Conservation (phyloP, 495 filamentous ascomycete genomes). For the Geoglossum glabrum region DNA sequence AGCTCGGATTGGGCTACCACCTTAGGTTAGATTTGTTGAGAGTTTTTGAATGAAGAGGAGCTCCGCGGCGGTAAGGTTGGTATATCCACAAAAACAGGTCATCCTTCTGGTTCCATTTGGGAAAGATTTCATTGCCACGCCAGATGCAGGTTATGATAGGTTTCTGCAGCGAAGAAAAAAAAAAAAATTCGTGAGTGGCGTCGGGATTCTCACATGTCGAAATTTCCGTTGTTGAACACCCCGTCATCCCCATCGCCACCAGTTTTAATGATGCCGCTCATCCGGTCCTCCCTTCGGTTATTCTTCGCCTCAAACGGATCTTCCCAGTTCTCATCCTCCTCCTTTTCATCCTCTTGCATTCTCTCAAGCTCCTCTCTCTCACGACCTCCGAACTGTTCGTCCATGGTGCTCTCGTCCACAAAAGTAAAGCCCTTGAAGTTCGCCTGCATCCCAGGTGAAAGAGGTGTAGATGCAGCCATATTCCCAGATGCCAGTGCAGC, state of each 20-base stretch:
- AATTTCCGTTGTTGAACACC: slow-evolving; percentile 54
- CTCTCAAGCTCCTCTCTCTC: slow-evolving; percentile 31
- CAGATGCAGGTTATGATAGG: background rate
- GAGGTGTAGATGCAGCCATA: slow-evolving; percentile 66
- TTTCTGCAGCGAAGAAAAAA: background rate
- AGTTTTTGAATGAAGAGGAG: background rate
- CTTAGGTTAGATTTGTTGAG: background rate
- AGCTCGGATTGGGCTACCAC: background rate
- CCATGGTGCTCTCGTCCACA: slow-evolving; percentile 89
- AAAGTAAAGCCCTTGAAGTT: slow-evolving; percentile 98
- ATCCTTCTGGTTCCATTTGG: background rate
- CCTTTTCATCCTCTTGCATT: slow-evolving; percentile 45
- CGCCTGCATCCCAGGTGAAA: slow-evolving; percentile 87
- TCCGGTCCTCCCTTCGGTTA: slow-evolving; percentile 31
- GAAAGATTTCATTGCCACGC: background rate
- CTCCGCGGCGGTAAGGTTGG: background rate
- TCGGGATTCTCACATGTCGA: slow-evolving; percentile 34
- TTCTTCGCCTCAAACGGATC: slow-evolving; percentile 23
- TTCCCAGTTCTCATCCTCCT: slow-evolving; percentile 19
- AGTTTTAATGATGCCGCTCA: slow-evolving; percentile 55
- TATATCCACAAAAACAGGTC: background rate
- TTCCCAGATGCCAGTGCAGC: slow-evolving; percentile 52
- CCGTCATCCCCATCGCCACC: slow-evolving; percentile 32
- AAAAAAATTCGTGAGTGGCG: background rate
- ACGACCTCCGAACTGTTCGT: slow-evolving; percentile 52